Percentiles rank a stretch among this genome's conserved stretches.
Evolutionary conservation across 2,329 filamentous ascomycete genomes (phyloP).

Genomic region (Calonectria pauciramosa): DNA sequence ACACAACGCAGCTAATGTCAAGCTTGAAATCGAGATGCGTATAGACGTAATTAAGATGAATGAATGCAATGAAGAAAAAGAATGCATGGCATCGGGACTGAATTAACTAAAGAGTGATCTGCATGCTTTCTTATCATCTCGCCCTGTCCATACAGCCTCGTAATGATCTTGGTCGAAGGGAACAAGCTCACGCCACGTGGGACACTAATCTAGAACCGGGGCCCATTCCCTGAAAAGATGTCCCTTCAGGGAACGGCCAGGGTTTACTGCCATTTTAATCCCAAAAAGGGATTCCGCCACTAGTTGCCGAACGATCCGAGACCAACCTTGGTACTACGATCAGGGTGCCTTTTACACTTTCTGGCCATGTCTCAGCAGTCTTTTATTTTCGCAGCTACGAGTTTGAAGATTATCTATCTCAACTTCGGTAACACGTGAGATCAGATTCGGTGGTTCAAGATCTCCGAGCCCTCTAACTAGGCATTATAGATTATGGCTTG

Average conservation of each 20-base stretch:
- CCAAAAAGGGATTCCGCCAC: background rate
- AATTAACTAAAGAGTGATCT: background rate
- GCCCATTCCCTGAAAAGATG: background rate
- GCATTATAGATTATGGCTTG: background rate
- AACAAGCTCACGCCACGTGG: background rate
- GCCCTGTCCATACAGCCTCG: background rate
- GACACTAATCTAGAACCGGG: background rate
- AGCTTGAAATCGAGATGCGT: background rate
- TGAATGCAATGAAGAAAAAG: background rate
- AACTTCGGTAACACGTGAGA: background rate
- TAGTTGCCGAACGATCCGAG: background rate
- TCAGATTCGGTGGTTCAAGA: background rate
- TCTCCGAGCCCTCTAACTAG: too few species aligned
- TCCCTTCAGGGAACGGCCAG: background rate
- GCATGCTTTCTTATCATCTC: background rate
- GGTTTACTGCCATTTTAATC: background rate
- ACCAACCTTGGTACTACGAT: background rate
- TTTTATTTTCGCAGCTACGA: background rate
- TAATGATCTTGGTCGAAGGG: background rate
- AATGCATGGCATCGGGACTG: fast-evolving
- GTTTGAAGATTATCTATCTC: background rate
- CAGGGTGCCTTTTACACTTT: background rate
- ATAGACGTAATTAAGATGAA: background rate
- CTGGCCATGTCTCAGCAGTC: background rate
- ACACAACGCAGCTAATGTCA: background rate